Conservation (phyloP, 140 eudicot genomes). For the Cichorium intybus region DNA sequence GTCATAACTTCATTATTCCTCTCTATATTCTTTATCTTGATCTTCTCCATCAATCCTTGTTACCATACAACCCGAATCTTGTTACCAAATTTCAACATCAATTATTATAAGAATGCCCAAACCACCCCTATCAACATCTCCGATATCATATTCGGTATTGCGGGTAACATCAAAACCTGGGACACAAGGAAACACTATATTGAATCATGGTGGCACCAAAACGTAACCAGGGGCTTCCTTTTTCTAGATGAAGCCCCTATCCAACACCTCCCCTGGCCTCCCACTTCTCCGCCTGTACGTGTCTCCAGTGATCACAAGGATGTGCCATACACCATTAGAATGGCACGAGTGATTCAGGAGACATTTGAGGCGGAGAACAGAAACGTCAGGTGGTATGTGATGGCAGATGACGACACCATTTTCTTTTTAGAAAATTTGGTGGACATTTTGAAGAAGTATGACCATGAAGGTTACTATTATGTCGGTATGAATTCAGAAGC, state of each 20-base stretch:
- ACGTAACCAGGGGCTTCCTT: constrained; percentile 48
- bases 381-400: constrained; percentile 58
- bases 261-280: constrained; percentile 54
- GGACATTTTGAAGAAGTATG: constrained; percentile 52
- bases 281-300: constrained; percentile 44
- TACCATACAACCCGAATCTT: constrained; percentile 33
- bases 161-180: constrained; percentile 44
- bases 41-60: constrained; percentile 32
- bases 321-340: constrained; percentile 38
- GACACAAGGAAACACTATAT: constrained; percentile 32
- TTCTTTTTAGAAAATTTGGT: constrained; percentile 54
- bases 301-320: constrained; percentile 34
- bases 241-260: constrained; percentile 46
- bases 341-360: constrained; percentile 40
- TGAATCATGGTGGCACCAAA: constrained; percentile 67
- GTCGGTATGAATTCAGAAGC: constrained; percentile 68
- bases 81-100: constrained; percentile 24
- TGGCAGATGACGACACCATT: constrained; percentile 74
- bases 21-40: constrained; percentile 26
- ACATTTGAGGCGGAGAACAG: constrained; percentile 29
- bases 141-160: constrained; percentile 54
- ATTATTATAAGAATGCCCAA: constrained; percentile 22
- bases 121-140: constrained; percentile 41
- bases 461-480: constrained; percentile 52
- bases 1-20: constrained; percentile 24